These are phyloP conservation scores for Fraxinus floribunda DNA, from an alignment of 305 asterid species.

Conservation along the genomic window DNA sequence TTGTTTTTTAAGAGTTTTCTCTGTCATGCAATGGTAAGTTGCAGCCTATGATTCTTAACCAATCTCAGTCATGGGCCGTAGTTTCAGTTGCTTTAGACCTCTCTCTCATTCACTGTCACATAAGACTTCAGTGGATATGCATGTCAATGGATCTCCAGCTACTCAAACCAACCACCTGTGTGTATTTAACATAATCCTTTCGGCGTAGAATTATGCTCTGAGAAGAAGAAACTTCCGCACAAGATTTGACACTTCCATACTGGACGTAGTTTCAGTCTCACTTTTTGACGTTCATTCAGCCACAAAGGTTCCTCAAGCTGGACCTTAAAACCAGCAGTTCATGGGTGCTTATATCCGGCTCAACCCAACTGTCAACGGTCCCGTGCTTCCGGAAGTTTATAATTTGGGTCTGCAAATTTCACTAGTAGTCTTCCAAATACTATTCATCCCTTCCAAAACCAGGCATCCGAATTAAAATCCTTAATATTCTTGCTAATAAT, in stretches of 20 bases:
- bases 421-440: not conserved
- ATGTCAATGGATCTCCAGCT: not conserved
- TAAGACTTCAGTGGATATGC: not conserved
- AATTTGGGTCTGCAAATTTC: not conserved
- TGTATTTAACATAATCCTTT: not conserved
- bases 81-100: not conserved
- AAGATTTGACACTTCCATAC: not conserved
- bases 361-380: not conserved
- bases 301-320: not conserved
- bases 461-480: constrained; percentile 15
- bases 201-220: not conserved
- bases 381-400: not conserved
- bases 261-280: not conserved
- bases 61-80: not conserved
- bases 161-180: not conserved
- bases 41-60: not conserved
- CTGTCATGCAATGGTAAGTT: not conserved
- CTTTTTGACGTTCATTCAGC: not conserved
- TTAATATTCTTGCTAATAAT: constrained; percentile 41
- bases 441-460: not conserved
- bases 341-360: not conserved
- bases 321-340: not conserved
- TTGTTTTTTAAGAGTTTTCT: not conserved
- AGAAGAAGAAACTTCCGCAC: not conserved
- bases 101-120: not conserved